Evolutionary conservation across 768 basidiomycete genomes (phyloP).

Genomic region (Pholiota molesta): DNA sequence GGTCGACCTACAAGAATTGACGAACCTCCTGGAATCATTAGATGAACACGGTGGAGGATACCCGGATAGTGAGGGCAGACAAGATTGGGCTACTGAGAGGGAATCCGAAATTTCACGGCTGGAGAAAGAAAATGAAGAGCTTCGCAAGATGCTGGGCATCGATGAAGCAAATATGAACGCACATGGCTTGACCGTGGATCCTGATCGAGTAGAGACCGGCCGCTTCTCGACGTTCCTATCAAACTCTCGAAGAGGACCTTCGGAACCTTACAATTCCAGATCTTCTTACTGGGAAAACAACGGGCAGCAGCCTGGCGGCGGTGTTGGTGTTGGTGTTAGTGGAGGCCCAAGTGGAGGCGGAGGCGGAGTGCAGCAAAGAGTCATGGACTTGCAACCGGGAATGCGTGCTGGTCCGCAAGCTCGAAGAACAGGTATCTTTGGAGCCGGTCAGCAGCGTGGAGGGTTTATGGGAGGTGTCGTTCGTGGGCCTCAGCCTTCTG

Average conservation of each 20-base stretch:
- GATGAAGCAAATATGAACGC: slow-evolving; percentile 56
- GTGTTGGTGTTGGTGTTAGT: no score
- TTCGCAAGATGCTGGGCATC: slow-evolving; percentile 78
- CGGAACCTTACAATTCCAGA: slow-evolving; percentile 20
- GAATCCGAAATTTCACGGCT: slow-evolving; percentile 86
- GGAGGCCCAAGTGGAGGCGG: no score
- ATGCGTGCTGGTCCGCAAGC: slow-evolving; percentile 55
- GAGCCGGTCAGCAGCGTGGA: slow-evolving; percentile 41
- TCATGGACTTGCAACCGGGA: slow-evolving; percentile 53
- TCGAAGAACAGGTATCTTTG: slow-evolving; percentile 64
- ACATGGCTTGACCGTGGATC: slow-evolving; percentile 55
- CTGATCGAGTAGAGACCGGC: slow-evolving; percentile 47
- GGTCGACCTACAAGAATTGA: slow-evolving; percentile 43
- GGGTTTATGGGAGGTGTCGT: slow-evolving; percentile 32
- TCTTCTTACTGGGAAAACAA: slow-evolving; percentile 37
- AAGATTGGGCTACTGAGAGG: slow-evolving; percentile 88
- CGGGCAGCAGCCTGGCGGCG: slow-evolving; percentile 26
- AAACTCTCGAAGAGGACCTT: slow-evolving; percentile 33
- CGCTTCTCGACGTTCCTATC: slow-evolving; percentile 38
- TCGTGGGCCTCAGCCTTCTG: slow-evolving; percentile 26
- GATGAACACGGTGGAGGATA: slow-evolving; percentile 34
- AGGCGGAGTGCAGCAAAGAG: slow-evolving; percentile 39
- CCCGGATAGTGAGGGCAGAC: slow-evolving; percentile 41
- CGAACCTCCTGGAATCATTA: slow-evolving; percentile 45
- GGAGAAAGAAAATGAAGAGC: slow-evolving; percentile 78